A percentile compares a stretch with the other conserved stretches of the same genome.
Conservation (phyloP, 495 filamentous ascomycete genomes). For the Talaromyces stipitatus region DNA sequence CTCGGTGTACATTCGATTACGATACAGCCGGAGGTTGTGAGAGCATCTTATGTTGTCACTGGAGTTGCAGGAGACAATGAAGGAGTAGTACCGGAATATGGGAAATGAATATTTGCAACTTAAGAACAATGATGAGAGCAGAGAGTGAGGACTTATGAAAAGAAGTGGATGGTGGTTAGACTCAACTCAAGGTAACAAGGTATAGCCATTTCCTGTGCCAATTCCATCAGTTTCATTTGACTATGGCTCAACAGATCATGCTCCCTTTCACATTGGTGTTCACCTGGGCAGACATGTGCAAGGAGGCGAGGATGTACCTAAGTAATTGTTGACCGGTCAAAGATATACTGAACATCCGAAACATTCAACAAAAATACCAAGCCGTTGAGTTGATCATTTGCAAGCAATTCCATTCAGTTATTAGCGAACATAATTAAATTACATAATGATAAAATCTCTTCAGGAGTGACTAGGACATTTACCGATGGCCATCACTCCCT, state of each 20-base stretch:
- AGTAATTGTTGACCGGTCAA: no score
- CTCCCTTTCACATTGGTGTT: no score
- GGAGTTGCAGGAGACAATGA: background rate
- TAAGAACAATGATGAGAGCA: background rate
- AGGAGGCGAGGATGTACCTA: no score
- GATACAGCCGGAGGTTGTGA: slow-evolving; percentile 37
- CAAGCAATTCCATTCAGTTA: background rate
- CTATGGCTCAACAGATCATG: no score
- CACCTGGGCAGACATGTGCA: no score
- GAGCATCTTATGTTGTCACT: background rate
- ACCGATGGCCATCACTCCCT: no score
- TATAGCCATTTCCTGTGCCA: no score
- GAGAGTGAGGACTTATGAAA: background rate
- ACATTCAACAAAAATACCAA: background rate
- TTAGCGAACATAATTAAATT: background rate
- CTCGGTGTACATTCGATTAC: slow-evolving; percentile 45
- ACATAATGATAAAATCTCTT: background rate
- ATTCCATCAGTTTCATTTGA: no score
- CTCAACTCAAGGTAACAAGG: no score
- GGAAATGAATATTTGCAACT: background rate
- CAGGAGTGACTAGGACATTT: no score
- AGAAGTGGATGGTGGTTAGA: no score
- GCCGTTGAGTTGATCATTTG: background rate
- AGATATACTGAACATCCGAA: no score
- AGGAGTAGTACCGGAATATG: background rate